A percentile compares a stretch with the other conserved stretches of the same genome.
phyloP scores from a whole-genome alignment of 345 rosid genomes.

The Tarenaya hassleriana region DNA sequence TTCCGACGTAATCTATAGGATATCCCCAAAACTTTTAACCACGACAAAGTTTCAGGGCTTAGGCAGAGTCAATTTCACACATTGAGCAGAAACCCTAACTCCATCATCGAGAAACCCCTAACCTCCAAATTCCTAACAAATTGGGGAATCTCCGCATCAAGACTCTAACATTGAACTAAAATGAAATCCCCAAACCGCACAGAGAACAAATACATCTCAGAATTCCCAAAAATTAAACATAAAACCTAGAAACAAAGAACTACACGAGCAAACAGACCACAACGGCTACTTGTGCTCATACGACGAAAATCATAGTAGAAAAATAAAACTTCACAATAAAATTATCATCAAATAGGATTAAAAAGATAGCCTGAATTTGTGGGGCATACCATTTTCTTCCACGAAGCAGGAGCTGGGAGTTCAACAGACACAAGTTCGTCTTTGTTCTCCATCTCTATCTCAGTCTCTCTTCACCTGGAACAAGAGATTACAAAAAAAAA shows the following conservation, averaged over 20 bases:
- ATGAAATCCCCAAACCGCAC: background rate
- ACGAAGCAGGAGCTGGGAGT: slow-evolving; percentile 75
- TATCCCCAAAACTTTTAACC: slow-evolving; percentile 22
- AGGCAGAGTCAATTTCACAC: background rate
- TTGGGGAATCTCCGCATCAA: background rate
- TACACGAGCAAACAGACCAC: background rate
- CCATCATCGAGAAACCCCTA: slow-evolving; percentile 2
- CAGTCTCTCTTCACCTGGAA: background rate
- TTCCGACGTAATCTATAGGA: background rate
- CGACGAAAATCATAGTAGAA: background rate
- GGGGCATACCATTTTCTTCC: slow-evolving; percentile 66
- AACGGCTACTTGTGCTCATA: slow-evolving; percentile 9
- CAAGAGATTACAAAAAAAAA: no score
- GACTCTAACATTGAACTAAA: background rate
- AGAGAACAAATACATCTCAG: background rate
- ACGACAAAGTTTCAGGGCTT: slow-evolving; percentile 16
- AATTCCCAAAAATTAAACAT: slow-evolving; percentile 16
- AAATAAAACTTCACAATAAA: background rate
- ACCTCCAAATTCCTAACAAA: slow-evolving; percentile 7
- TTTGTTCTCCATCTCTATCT: slow-evolving; percentile 35
- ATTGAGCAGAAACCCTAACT: slow-evolving; percentile 16
- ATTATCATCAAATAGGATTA: background rate
- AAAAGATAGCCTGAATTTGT: background rate
- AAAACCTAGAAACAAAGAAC: background rate
- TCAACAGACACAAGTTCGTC: slow-evolving; percentile 64